Evolutionary conservation across 108 stramenopile species (phyloP).

Genomic region (Cylindrotheca fusiformis): DNA sequence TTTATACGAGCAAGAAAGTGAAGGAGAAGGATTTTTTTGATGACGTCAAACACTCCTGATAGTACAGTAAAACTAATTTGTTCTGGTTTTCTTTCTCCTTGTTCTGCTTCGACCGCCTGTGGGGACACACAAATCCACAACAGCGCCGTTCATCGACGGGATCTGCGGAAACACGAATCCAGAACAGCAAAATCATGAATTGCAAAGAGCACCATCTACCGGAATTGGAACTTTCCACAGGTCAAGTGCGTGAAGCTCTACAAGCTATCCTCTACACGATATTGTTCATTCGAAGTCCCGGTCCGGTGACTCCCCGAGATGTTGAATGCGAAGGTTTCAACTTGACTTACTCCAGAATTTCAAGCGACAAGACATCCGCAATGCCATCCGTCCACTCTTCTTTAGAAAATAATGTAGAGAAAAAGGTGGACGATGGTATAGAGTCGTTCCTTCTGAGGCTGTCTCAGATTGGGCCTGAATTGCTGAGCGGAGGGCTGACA

Average conservation of each 20-base stretch:
- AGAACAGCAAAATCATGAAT: constrained; percentile 53
- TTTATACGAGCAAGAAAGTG: too few species aligned
- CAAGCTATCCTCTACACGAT: constrained; percentile 85
- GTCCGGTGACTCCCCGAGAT: constrained; percentile 74
- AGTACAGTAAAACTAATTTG: too few species aligned
- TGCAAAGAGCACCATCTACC: constrained; percentile 81
- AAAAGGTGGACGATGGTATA: constrained; percentile 77
- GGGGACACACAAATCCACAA: not conserved
- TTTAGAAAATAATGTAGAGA: constrained; percentile 60
- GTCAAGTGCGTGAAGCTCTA: constrained; percentile 76
- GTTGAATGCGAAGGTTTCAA: constrained; percentile 82
- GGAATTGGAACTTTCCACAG: constrained; percentile 81
- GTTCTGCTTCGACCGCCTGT: too few species aligned
- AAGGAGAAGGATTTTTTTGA: constrained; percentile 3
- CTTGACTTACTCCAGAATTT: constrained; percentile 75
- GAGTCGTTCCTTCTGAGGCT: constrained; percentile 69
- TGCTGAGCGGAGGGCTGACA: constrained; percentile 70
- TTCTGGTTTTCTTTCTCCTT: too few species aligned
- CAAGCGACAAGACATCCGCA: constrained; percentile 38
- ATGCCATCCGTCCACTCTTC: constrained; percentile 19
- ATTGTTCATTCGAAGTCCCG: constrained; percentile 83
- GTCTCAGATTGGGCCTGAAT: constrained; percentile 79
- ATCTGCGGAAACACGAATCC: not conserved
- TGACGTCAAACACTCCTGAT: constrained; percentile 1
- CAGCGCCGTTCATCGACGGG: not conserved